A percentile compares a stretch with the other conserved stretches of the same genome.
These are phyloP conservation scores for Raddia guianensis DNA, from an alignment of 176 grass and related monocot genomes.

Conservation along the genomic window DNA sequence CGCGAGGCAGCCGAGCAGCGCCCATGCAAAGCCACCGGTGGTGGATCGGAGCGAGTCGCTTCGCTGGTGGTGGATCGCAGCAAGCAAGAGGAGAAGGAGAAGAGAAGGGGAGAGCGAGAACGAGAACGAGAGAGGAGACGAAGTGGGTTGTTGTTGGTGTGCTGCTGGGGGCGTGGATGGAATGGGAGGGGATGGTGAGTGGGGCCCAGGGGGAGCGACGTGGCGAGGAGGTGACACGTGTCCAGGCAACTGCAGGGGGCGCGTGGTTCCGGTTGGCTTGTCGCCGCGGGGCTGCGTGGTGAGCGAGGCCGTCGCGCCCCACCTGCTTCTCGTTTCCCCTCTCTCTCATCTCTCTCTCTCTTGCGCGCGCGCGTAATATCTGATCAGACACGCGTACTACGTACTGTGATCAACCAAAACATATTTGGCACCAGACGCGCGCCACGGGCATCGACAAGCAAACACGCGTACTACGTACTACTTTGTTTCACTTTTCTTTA, in stretches of 20 bases:
- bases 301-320: too few relatives aligned
- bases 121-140: not conserved
- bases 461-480: too few relatives aligned
- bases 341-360: too few relatives aligned
- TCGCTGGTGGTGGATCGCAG: not conserved
- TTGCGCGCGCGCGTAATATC: too few relatives aligned
- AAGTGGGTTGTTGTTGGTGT: not conserved
- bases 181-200: conserved; percentile 30
- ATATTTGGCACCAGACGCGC: too few relatives aligned
- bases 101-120: not conserved
- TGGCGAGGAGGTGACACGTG: conserved; percentile 48
- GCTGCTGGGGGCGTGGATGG: conserved; percentile 7
- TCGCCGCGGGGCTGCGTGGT: too few relatives aligned
- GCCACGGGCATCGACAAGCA: too few relatives aligned
- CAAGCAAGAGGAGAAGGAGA: not conserved
- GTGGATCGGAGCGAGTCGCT: not conserved
- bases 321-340: too few relatives aligned
- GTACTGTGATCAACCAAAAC: too few relatives aligned
- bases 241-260: conserved; percentile 8
- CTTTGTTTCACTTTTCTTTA: too few relatives aligned
- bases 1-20: not conserved
- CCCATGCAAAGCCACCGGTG: not conserved
- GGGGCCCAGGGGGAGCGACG: conserved; percentile 24
- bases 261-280: not conserved
- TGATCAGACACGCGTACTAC: too few relatives aligned